Conservation (phyloP, 2,329 filamentous ascomycete genomes). For the Chrysoporthe puriensis region DNA sequence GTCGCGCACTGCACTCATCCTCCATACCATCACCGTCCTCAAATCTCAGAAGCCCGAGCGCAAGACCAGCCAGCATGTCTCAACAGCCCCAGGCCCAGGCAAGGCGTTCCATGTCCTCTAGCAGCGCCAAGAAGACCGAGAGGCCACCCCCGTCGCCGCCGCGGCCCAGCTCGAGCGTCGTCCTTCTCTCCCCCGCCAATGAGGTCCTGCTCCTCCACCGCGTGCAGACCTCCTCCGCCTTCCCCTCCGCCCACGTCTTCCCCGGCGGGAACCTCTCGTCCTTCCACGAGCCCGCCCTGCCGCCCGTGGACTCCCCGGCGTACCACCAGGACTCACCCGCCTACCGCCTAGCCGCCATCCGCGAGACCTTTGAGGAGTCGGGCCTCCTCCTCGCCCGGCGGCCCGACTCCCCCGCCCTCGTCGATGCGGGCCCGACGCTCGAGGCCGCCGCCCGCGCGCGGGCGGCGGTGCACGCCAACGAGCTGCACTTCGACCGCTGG, state of each 20-base stretch:
- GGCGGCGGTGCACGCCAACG: constrained; percentile 67
- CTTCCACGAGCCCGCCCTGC: constrained; percentile 71
- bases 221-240: constrained; percentile 79
- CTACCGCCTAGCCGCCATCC: constrained; percentile 82
- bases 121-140: neutral
- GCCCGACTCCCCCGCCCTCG: constrained; percentile 51
- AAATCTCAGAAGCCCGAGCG: neutral
- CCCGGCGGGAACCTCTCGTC: constrained; percentile 84
- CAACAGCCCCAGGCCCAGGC: neutral
- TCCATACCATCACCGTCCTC: neutral
- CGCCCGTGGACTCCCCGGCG: constrained; percentile 48
- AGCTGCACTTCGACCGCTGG: constrained; percentile 71
- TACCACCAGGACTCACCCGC: constrained; percentile 72
- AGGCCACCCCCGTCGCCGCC: neutral
- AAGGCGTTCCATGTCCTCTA: constrained; percentile 4
- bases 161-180: constrained; percentile 59
- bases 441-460: constrained; percentile 70
- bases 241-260: constrained; percentile 92
- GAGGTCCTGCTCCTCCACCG: constrained; percentile 87
- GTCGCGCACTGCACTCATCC: neutral
- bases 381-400: constrained; percentile 76
- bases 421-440: constrained; percentile 61
- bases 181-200: constrained; percentile 84
- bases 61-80: neutral
- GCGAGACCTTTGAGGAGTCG: constrained; percentile 95